Conservation (phyloP, 225 moss, liverwort and hornwort species). For the Straminergon stramineum region DNA sequence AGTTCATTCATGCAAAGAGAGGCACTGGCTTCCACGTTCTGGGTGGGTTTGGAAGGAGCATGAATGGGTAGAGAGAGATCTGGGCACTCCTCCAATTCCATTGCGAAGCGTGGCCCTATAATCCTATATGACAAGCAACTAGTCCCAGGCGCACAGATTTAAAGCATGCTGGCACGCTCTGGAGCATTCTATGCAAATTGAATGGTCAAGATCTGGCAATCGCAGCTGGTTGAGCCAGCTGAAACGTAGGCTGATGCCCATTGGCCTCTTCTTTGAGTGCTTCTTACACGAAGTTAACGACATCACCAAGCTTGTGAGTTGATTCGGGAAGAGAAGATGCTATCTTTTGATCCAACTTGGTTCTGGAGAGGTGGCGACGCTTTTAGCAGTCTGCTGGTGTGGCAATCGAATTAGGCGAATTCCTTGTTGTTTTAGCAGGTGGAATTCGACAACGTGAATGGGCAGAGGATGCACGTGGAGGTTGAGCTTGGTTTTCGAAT, state of each 20-base stretch:
- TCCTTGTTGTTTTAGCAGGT: no score
- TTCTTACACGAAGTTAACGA: not conserved
- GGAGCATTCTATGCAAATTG: not conserved
- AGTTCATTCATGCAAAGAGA: not conserved
- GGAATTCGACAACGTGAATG: not conserved
- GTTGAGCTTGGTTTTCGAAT: not conserved
- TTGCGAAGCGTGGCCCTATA: not conserved
- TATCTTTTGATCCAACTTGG: not conserved
- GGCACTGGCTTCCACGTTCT: accelerated
- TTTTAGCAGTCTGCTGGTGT: not conserved
- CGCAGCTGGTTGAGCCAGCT: accelerated
- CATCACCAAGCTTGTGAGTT: not conserved
- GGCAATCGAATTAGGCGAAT: no score
- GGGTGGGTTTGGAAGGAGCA: not conserved
- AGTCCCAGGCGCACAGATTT: not conserved
- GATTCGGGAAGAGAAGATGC: not conserved
- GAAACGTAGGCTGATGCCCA: accelerated
- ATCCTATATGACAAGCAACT: no score
- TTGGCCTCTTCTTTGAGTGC: not conserved
- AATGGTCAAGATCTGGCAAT: not conserved
- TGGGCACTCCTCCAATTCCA: not conserved
- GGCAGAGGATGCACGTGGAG: not conserved
- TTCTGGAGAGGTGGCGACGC: not conserved
- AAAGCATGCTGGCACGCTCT: not conserved
- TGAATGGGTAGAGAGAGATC: not conserved